phyloP scores from a whole-genome alignment of 345 rosid species.

The Boechera retrofracta region DNA sequence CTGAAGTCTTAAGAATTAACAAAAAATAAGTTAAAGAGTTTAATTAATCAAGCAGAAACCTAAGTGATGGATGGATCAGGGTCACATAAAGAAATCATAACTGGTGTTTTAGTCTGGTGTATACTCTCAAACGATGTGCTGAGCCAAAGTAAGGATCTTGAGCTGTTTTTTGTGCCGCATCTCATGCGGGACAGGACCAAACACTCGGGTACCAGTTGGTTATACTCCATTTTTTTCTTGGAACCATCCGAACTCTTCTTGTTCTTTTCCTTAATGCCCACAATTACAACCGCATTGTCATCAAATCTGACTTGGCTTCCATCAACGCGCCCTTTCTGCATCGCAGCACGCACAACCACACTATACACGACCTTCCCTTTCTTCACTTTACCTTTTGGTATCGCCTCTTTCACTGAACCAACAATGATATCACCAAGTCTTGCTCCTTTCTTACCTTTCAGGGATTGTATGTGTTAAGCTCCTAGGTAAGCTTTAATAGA shows the following conservation, averaged over 20 bases:
- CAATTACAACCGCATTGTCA: constrained; percentile 81
- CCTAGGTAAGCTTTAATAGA: too few species aligned
- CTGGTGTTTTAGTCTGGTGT: background rate
- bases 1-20: background rate
- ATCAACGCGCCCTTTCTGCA: constrained; percentile 72
- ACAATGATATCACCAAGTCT: constrained; percentile 76
- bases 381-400: constrained; percentile 83
- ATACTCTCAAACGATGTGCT: constrained; percentile 64
- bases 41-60: background rate
- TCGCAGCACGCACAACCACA: constrained; percentile 83
- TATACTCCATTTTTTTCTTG: background rate
- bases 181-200: constrained; percentile 89
- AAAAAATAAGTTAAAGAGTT: background rate
- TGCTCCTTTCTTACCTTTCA: constrained; percentile 79
- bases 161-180: constrained; percentile 73
- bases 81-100: constrained; percentile 14
- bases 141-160: constrained; percentile 78
- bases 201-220: constrained; percentile 78
- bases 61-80: constrained; percentile 3
- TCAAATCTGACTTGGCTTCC: constrained; percentile 89
- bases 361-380: constrained; percentile 76
- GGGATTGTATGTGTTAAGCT: constrained; percentile 52
- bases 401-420: constrained; percentile 82
- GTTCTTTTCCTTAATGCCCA: constrained; percentile 49
- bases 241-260: background rate